These are phyloP conservation scores for Daucus carota DNA, from an alignment of 129 eudicot species.

Conservation along the genomic window DH1_v3.0 NC_030386.2:40429501-40430000, in stretches of 20 bases:
- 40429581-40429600: background rate
- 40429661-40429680: background rate
- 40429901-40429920: conserved; percentile 88
- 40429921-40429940: conserved; percentile 81
- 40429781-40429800: background rate
- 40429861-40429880: background rate
- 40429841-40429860: background rate
- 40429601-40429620: background rate
- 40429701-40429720: background rate
- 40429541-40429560: background rate
- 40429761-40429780: background rate
- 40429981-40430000: conserved; percentile 8
- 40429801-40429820: background rate
- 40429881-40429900: conserved; percentile 13
- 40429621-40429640: background rate
- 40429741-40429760: background rate
- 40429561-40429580: background rate
- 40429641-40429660: background rate
- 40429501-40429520: background rate
- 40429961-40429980: conserved; percentile 97
- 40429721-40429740: background rate
- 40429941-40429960: conserved; percentile 88
- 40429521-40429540: background rate
- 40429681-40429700: background rate
- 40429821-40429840: background rate